These are phyloP conservation scores for Meripilus lineatus DNA, from an alignment of 1,284 basidiomycete species.

Conservation along the genomic window DNA sequence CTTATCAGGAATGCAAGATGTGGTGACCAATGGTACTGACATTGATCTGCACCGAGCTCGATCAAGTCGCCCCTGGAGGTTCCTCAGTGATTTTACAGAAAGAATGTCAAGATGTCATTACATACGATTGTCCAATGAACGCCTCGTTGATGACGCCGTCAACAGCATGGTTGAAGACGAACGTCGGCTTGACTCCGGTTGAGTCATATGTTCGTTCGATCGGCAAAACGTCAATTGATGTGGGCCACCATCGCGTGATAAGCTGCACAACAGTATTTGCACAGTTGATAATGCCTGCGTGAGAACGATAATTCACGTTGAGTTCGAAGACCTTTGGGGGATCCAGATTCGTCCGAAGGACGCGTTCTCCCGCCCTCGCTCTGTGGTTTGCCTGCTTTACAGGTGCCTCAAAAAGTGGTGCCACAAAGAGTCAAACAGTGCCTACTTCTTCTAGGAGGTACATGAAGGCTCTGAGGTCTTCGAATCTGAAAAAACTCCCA, in stretches of 20 bases:
- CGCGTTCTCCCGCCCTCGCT: not conserved
- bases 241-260: constrained; percentile 58
- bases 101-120: not conserved
- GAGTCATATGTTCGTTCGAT: constrained; percentile 54
- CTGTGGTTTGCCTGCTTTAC: no score
- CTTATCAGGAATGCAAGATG: not conserved
- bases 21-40: constrained; percentile 29
- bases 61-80: constrained; percentile 41
- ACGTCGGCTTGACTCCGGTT: constrained; percentile 58
- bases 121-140: no score
- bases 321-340: constrained; percentile 54
- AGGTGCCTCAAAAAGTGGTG: not conserved
- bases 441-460: constrained; percentile 49
- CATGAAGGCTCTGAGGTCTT: constrained; percentile 66
- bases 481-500: constrained; percentile 68
- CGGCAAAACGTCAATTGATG: constrained; percentile 57
- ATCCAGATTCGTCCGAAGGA: constrained; percentile 3
- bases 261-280: constrained; percentile 62
- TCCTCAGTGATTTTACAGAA: not conserved
- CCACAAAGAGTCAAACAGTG: not conserved
- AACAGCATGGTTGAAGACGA: no score
- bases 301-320: constrained; percentile 64
- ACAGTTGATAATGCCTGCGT: constrained; percentile 61
- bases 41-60: constrained; percentile 68
- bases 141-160: no score